These are phyloP conservation scores for Phytophthora crassamura DNA, from an alignment of 352 stramenopile genomes.

Conservation along the genomic window DNA sequence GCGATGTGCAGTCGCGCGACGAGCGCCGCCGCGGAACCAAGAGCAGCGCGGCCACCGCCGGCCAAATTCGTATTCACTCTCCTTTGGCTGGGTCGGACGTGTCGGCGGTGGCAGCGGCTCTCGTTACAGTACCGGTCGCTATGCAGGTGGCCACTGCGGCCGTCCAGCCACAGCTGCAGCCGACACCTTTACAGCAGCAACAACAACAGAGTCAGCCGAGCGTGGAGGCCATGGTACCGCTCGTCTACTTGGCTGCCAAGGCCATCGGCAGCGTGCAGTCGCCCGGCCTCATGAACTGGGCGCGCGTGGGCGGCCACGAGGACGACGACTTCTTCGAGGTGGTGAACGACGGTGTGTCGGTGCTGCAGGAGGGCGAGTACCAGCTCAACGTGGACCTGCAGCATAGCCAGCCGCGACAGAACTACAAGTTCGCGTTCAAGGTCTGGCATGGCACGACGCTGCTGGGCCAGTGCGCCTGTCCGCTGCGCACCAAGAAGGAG, in stretches of 20 bases:
- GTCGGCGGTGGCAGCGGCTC: neutral
- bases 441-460: constrained; percentile 50
- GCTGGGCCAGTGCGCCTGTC: constrained; percentile 44
- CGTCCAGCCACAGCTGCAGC: constrained; percentile 2
- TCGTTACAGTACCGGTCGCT: too few relatives aligned
- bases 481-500: constrained; percentile 49
- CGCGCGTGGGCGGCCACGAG: constrained; percentile 33
- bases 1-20: constrained; percentile 47
- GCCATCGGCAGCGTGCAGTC: constrained; percentile 47
- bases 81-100: neutral
- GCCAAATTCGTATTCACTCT: neutral
- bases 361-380: constrained; percentile 43
- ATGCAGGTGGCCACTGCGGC: neutral
- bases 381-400: constrained; percentile 55
- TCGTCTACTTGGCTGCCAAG: constrained; percentile 46
- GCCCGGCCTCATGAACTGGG: constrained; percentile 47
- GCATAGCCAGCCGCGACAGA: constrained; percentile 45
- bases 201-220: neutral
- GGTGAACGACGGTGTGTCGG: constrained; percentile 40
- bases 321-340: constrained; percentile 48
- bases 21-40: constrained; percentile 41
- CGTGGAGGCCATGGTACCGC: constrained; percentile 21
- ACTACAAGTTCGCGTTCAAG: constrained; percentile 46
- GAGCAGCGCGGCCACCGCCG: neutral
- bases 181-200: neutral